phyloP scores from a whole-genome alignment of 768 basidiomycete species.

The Leccinum rimulosum region DNA sequence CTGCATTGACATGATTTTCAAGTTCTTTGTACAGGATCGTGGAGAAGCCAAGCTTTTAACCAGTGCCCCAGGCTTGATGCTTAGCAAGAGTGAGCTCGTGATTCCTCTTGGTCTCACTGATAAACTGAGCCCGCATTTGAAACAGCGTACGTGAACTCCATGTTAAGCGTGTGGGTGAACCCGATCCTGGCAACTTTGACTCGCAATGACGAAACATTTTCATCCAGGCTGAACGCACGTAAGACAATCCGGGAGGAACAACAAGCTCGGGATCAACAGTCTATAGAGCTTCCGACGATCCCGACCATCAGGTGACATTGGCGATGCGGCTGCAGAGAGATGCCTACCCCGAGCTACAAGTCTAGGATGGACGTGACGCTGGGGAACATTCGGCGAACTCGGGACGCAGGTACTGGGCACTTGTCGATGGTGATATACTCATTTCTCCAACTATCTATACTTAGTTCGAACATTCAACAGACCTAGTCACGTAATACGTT shows the following conservation, averaged over 20 bases:
- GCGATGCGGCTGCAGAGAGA: not conserved
- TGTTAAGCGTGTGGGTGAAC: slow-evolving; percentile 22
- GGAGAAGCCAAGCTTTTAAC: slow-evolving; percentile 1
- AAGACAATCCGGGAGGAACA: slow-evolving; percentile 17
- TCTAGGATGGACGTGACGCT: too few species aligned
- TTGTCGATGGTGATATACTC: not conserved
- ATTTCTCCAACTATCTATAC: too few species aligned
- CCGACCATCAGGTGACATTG: not conserved
- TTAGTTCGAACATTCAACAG: too few species aligned
- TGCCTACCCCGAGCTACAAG: not conserved
- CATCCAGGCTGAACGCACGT: slow-evolving; percentile 16
- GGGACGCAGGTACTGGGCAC: too few species aligned
- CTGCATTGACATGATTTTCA: not conserved
- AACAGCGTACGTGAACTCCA: slow-evolving; percentile 23
- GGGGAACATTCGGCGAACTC: not conserved
- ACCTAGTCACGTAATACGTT: too few species aligned
- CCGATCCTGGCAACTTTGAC: not conserved
- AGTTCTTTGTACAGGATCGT: slow-evolving; percentile 17
- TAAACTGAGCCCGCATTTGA: not conserved
- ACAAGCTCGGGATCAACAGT: not conserved
- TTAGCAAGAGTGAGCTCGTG: slow-evolving; percentile 16
- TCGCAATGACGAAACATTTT: not conserved
- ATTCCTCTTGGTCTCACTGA: not conserved
- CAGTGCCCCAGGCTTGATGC: slow-evolving; percentile 7
- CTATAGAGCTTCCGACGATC: not conserved